Conservation (phyloP, 2,329 filamentous ascomycete genomes). For the Cryphonectria radicalis region DNA sequence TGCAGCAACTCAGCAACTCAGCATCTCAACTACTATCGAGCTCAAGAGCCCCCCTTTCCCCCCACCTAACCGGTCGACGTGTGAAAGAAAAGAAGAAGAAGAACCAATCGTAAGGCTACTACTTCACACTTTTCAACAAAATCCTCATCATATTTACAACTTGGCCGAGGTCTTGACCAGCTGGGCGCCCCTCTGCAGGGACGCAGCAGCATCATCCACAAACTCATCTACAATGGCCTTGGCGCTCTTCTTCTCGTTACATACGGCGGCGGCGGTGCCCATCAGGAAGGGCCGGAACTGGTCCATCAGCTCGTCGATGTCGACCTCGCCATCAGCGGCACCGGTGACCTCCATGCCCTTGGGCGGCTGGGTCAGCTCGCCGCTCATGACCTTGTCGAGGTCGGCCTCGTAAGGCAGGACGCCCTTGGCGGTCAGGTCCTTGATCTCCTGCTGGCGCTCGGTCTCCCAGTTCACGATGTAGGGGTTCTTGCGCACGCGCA, state of each 20-base stretch:
- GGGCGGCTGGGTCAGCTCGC: constrained; percentile 69
- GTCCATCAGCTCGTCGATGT: constrained; percentile 86
- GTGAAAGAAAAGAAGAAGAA: background rate
- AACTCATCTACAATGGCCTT: constrained; percentile 95
- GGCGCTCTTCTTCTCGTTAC: constrained; percentile 89
- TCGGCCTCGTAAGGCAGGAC: constrained; percentile 93
- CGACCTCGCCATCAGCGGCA: constrained; percentile 66
- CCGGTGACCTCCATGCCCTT: constrained; percentile 67
- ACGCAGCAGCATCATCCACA: constrained; percentile 76
- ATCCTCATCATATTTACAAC: constrained; percentile 54
- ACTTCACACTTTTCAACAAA: background rate
- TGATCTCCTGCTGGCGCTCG: constrained; percentile 88
- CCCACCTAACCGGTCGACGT: background rate
- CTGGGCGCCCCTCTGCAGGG: constrained; percentile 70
- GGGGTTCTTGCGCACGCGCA: constrained; percentile 89
- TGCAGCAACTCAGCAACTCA: background rate
- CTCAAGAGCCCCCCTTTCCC: background rate
- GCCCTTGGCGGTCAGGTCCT: constrained; percentile 86
- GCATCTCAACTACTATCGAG: background rate
- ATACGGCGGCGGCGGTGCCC: constrained; percentile 94
- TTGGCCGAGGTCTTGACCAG: constrained; percentile 63
- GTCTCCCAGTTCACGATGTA: constrained; percentile 98
- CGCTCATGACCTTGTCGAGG: constrained; percentile 75
- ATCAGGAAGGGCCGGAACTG: constrained; percentile 91
- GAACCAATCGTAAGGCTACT: background rate